These are phyloP conservation scores for Leccinum subgranulosum DNA, from an alignment of 768 basidiomycete species.

Conservation along the genomic window DNA sequence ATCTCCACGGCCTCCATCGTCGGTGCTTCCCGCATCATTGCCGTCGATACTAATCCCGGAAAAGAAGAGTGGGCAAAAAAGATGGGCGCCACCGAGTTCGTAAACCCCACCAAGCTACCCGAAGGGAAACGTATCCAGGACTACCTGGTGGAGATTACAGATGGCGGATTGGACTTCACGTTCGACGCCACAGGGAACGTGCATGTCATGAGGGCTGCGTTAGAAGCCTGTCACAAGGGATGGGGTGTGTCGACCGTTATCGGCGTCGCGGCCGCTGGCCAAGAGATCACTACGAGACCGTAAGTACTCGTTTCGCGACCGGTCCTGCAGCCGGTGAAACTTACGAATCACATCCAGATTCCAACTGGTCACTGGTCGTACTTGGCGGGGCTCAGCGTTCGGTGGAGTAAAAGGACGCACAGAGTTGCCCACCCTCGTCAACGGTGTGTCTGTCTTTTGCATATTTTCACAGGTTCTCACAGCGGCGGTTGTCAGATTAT, in stretches of 20 bases:
- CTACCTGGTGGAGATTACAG: constrained; percentile 85
- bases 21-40: constrained; percentile 86
- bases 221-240: constrained; percentile 99
- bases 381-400: constrained; percentile 94
- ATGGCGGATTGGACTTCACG: constrained; percentile 95
- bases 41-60: constrained; percentile 81
- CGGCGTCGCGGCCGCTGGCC: constrained; percentile 95
- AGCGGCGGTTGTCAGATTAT: constrained; percentile 54
- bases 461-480: not conserved
- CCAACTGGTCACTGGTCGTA: constrained; percentile 79
- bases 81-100: constrained; percentile 94
- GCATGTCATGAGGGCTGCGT: constrained; percentile 89
- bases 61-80: constrained; percentile 89
- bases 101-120: constrained; percentile 74
- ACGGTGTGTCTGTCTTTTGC: constrained; percentile 48
- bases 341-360: constrained; percentile 34
- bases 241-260: constrained; percentile 98
- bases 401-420: constrained; percentile 98
- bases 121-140: constrained; percentile 88
- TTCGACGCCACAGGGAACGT: constrained; percentile 98
- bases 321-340: not conserved
- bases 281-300: constrained; percentile 91
- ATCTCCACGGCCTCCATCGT: constrained; percentile 76
- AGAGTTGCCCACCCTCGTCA: constrained; percentile 90
- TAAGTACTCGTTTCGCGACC: constrained; percentile 35